Evolutionary conservation across 441 rosid genomes (phyloP), one percentile per base, ranked within the genome.

Genomic region (Dalechampia spathulata): DNA sequence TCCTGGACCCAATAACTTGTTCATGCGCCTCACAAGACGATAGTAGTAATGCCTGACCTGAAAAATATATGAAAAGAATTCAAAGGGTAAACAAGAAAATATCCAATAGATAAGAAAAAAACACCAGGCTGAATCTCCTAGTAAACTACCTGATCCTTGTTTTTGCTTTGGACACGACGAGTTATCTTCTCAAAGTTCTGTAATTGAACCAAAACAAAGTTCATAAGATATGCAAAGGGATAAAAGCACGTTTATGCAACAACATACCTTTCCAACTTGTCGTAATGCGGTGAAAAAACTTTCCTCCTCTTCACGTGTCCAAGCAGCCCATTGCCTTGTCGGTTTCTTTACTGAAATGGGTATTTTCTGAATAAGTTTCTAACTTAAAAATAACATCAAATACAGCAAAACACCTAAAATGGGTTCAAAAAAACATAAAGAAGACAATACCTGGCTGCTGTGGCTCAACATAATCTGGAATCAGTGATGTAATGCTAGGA

Each of bases 101-200:
- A 64, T 51, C 25, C 55, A 52, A 62, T 12, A 22, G 23, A 44
- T 49, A 28, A 13, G 25, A 34, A 45, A 25, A 25, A 64, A 59
- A 13, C 37, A 52, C 26, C 48, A 40, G 36, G 57, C 19, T 41
- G 63, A 57, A 56, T 49, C 34, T 55, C 63, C 39, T 48, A 58
- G 52, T 37, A 52, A 70, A 52, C 59, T 40, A 93, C 97, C 99
- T 93, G 99, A 76, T 93, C 99, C 77, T 93, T 93, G 74, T 90
- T 93, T 78, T 93, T 93, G 72, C 95, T 90, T 75, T 86, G 93
- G 49, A 93, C 96, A 39, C 90, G 95, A 61, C 76, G 79, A 60
- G 99, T 93, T 68, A 93, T 93, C 83, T 87, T 93, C 85, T 90
- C 99, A 53, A 93, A 93, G 70, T 93, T 93, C 97, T 93, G 81